A percentile compares a stretch with the other conserved stretches of the same genome.
phyloP scores from a whole-genome alignment of 495 filamentous ascomycete species.

The Peziza echinospora region DNA sequence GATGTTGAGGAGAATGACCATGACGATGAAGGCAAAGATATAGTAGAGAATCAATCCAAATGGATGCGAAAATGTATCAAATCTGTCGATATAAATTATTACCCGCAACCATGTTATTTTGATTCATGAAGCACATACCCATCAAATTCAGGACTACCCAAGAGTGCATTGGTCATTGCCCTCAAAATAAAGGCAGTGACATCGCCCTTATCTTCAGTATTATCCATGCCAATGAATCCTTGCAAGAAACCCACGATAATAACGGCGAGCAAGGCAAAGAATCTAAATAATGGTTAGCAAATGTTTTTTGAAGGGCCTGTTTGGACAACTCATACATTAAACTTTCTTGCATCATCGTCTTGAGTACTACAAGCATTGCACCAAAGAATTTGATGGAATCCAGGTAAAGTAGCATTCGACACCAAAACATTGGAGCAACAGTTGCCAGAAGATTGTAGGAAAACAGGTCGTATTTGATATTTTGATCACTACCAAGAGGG shows the following conservation, averaged over 20 bases:
- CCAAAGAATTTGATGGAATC: slow-evolving; percentile 93
- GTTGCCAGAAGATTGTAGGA: slow-evolving; percentile 88
- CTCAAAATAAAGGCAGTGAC: slow-evolving; percentile 55
- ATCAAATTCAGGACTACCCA: slow-evolving; percentile 76
- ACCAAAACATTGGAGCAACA: slow-evolving; percentile 91
- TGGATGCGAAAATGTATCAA: slow-evolving; percentile 45
- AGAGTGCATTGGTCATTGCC: slow-evolving; percentile 72
- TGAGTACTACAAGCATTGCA: slow-evolving; percentile 87
- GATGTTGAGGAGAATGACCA: slow-evolving; percentile 75
- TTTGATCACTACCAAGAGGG: slow-evolving; percentile 26
- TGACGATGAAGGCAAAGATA: slow-evolving; percentile 89
- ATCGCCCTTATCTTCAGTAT: slow-evolving; percentile 43
- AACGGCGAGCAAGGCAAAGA: slow-evolving; percentile 79
- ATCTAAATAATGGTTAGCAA: slow-evolving; percentile 20
- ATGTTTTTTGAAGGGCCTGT: neutral
- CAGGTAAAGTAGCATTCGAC: slow-evolving; percentile 73
- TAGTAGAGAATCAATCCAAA: slow-evolving; percentile 88
- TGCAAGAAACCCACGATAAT: slow-evolving; percentile 82
- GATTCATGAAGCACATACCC: slow-evolving; percentile 56
- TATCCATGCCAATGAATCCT: slow-evolving; percentile 84
- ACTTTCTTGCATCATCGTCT: slow-evolving; percentile 98
- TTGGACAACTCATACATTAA: slow-evolving; percentile 32
- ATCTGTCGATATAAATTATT: slow-evolving; percentile 61
- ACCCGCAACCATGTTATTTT: slow-evolving; percentile 25
- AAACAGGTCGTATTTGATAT: slow-evolving; percentile 50